These are phyloP conservation scores for Leavenworthia alabamica DNA, from an alignment of 345 rosid genomes.

Conservation along the genomic window DNA sequence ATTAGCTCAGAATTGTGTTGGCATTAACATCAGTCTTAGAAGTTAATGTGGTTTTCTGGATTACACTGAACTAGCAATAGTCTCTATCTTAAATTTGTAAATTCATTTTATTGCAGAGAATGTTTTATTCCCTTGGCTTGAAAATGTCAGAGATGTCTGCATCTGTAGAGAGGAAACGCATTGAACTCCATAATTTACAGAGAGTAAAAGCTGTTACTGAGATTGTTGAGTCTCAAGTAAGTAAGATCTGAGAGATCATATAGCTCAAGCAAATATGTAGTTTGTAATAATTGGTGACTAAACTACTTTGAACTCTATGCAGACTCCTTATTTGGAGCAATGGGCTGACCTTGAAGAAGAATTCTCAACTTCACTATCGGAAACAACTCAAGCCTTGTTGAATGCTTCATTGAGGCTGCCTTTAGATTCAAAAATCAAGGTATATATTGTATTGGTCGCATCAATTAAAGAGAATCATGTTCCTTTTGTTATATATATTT, in stretches of 20 bases:
- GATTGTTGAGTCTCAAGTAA: conserved; percentile 68
- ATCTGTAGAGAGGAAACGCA: conserved; percentile 56
- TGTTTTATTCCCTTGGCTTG: conserved; percentile 49
- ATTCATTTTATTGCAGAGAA: conserved; percentile 39
- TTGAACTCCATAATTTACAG: conserved; percentile 41
- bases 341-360: conserved; percentile 55
- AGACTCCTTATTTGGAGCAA: conserved; percentile 73
- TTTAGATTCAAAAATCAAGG: conserved; percentile 40
- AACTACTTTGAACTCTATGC: conserved; percentile 12
- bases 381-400: conserved; percentile 51
- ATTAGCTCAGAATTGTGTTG: neutral
- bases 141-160: conserved; percentile 52
- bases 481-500: neutral
- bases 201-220: conserved; percentile 40
- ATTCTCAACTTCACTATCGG: conserved; percentile 49
- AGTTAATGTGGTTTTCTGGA: neutral
- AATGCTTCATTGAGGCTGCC: conserved; percentile 61
- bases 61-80: neutral
- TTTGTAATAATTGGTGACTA: neutral
- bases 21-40: neutral
- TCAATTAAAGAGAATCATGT: neutral
- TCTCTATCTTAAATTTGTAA: neutral
- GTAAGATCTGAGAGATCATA: neutral
- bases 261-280: neutral
- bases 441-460: conserved; percentile 25